Evolutionary conservation across 179 eudicot genomes (phyloP).

Genomic region (Gypsophila paniculata): DNA sequence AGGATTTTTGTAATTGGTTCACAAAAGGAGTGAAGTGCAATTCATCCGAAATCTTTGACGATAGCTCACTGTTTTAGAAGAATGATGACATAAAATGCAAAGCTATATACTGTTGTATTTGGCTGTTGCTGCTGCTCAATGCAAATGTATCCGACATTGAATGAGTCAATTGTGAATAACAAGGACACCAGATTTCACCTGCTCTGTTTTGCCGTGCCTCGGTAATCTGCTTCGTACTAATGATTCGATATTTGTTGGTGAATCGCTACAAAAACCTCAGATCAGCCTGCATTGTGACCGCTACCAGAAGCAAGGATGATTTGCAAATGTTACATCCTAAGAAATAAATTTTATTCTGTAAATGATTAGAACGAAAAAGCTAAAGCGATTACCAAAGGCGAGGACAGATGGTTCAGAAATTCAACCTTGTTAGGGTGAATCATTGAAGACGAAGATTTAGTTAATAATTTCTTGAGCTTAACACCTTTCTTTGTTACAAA

Average conservation of each 20-base stretch:
- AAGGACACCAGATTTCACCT: conserved; percentile 3
- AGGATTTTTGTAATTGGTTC: conserved; percentile 28
- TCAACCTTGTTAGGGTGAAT: too few relatives aligned
- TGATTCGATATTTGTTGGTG: neutral
- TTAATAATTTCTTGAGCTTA: too few relatives aligned
- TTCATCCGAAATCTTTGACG: conserved; percentile 21
- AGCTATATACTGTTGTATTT: conserved; percentile 25
- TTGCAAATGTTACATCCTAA: too few relatives aligned
- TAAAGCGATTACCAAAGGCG: too few relatives aligned
- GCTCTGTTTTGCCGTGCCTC: neutral
- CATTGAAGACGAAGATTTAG: too few relatives aligned
- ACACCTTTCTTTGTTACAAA: too few relatives aligned
- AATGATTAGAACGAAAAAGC: too few relatives aligned
- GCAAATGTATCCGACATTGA: conserved; percentile 32
- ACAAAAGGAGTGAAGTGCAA: conserved; percentile 23
- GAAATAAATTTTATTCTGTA: too few relatives aligned
- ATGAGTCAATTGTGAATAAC: conserved; percentile 30
- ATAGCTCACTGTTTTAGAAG: conserved; percentile 18
- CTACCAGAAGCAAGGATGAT: too few relatives aligned
- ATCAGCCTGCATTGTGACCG: too few relatives aligned
- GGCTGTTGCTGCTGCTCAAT: conserved; percentile 11
- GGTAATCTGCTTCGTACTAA: neutral
- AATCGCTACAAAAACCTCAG: too few relatives aligned
- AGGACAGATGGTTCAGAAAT: too few relatives aligned
- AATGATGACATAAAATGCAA: conserved; percentile 25